phyloP scores from a whole-genome alignment of 2,329 filamentous ascomycete species.

The Fusarium sarcochroum region DNA sequence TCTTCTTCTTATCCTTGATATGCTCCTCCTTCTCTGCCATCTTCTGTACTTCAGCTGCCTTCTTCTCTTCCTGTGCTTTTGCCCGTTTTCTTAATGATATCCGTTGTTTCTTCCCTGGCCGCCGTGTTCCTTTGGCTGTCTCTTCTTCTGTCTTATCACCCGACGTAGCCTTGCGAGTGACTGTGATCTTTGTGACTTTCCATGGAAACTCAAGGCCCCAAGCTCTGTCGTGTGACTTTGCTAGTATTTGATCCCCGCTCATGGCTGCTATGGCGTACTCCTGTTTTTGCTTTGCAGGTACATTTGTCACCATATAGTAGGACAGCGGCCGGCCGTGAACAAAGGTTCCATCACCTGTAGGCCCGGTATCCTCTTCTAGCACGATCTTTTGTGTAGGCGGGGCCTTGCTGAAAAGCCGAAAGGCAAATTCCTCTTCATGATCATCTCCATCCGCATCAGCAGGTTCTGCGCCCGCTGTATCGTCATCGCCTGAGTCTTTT shows the following conservation, averaged over 20 bases:
- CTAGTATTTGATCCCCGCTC: constrained; percentile 65
- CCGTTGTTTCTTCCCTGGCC: constrained; percentile 72
- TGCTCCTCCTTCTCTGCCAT: constrained; percentile 67
- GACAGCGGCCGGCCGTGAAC: constrained; percentile 57
- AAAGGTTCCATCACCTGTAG: constrained; percentile 55
- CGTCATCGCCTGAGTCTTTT: constrained; percentile 26
- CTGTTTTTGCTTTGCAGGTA: constrained; percentile 54
- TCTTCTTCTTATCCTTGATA: constrained; percentile 72
- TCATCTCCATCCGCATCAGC: constrained; percentile 36
- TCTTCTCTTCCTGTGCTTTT: constrained; percentile 59
- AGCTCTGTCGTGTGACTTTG: constrained; percentile 58
- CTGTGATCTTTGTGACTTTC: constrained; percentile 64
- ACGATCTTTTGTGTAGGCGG: constrained; percentile 64
- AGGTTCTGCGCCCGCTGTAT: constrained; percentile 13
- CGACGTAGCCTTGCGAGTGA: constrained; percentile 50
- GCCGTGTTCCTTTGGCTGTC: constrained; percentile 54
- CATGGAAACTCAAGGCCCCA: constrained; percentile 75
- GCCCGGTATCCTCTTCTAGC: constrained; percentile 60
- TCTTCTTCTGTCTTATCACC: constrained; percentile 27
- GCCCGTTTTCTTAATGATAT: constrained; percentile 64
- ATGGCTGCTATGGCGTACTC: constrained; percentile 65
- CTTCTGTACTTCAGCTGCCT: constrained; percentile 56
- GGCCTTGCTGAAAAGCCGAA: constrained; percentile 69
- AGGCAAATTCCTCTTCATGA: constrained; percentile 63
- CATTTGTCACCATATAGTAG: constrained; percentile 63